These are phyloP conservation scores for Hortaea sp. DNA, from an alignment of 2,329 filamentous ascomycete genomes.

Conservation along the genomic window DNA sequence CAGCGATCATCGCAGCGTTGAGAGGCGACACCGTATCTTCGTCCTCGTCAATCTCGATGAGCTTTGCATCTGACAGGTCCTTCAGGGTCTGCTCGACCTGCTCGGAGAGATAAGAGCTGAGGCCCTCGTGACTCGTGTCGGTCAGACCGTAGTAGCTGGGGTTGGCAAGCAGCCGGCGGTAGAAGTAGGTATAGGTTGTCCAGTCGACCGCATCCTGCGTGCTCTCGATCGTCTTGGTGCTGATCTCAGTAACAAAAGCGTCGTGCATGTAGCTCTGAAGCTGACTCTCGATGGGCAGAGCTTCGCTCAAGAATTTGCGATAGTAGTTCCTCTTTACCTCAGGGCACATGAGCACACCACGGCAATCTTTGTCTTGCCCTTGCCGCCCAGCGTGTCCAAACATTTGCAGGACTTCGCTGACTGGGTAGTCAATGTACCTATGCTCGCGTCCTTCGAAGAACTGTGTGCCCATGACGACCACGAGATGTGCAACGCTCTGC, in stretches of 20 bases:
- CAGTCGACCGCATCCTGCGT: slow-evolving; percentile 97
- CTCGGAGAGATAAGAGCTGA: slow-evolving; percentile 92
- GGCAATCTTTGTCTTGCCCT: slow-evolving; percentile 66
- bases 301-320: slow-evolving; percentile 96
- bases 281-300: slow-evolving; percentile 88
- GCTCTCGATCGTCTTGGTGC: slow-evolving; percentile 87
- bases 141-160: slow-evolving; percentile 91
- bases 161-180: slow-evolving; percentile 85
- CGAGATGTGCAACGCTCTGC: slow-evolving; percentile 75
- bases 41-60: slow-evolving; percentile 85
- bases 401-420: slow-evolving; percentile 94
- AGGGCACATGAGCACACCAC: slow-evolving; percentile 93
- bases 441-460: slow-evolving; percentile 96
- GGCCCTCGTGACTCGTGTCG: slow-evolving; percentile 78
- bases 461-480: slow-evolving; percentile 95
- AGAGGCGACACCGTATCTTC: slow-evolving; percentile 78
- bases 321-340: slow-evolving; percentile 94
- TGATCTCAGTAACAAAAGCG: slow-evolving; percentile 93
- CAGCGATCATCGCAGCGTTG: slow-evolving; percentile 95
- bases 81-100: slow-evolving; percentile 86
- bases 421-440: slow-evolving; percentile 89
- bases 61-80: slow-evolving; percentile 84
- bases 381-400: slow-evolving; percentile 84
- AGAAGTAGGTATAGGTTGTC: slow-evolving; percentile 98
- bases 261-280: slow-evolving; percentile 87